A percentile compares a stretch with the other conserved stretches of the same genome.
phyloP scores from a whole-genome alignment of 163 green algal species.

The Trebouxia gelatinosa region DNA sequence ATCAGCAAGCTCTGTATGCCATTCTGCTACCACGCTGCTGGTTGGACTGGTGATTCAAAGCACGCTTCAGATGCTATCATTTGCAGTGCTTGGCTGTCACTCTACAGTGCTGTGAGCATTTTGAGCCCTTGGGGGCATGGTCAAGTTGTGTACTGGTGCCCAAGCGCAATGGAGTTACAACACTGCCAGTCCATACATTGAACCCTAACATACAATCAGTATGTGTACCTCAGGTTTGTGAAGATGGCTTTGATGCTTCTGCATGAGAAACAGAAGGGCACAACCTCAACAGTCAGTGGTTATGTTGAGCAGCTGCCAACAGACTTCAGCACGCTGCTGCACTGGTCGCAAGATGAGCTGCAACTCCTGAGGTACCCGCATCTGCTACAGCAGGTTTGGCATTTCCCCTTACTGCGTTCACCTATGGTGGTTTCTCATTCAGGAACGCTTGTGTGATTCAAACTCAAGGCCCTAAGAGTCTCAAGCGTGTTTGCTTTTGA shows the following conservation, averaged over 20 bases:
- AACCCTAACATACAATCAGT: no score
- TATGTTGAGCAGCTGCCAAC: conserved; percentile 71
- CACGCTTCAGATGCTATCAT: background rate
- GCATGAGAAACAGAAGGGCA: conserved; percentile 50
- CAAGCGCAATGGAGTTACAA: no score
- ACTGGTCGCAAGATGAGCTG: conserved; percentile 62
- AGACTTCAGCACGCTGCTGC: conserved; percentile 56
- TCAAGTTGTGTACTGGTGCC: background rate
- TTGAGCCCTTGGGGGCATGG: background rate
- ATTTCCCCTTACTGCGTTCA: no score
- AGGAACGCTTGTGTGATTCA: no score
- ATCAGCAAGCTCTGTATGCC: no score
- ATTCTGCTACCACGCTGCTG: no score
- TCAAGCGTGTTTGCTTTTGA: no score
- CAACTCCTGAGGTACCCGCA: conserved; percentile 62
- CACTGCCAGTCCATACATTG: no score
- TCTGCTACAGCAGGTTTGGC: conserved; percentile 60
- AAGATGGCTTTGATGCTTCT: conserved; percentile 72
- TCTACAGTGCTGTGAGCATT: background rate
- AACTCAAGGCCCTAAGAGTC: no score
- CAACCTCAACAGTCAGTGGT: conserved; percentile 40
- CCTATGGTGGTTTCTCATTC: no score
- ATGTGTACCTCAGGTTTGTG: conserved; percentile 47
- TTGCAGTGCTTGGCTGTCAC: background rate
- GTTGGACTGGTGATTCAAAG: no score